Evolutionary conservation across 2,329 filamentous ascomycete species (phyloP).

Genomic region (Paradendryphiella salina): DNA sequence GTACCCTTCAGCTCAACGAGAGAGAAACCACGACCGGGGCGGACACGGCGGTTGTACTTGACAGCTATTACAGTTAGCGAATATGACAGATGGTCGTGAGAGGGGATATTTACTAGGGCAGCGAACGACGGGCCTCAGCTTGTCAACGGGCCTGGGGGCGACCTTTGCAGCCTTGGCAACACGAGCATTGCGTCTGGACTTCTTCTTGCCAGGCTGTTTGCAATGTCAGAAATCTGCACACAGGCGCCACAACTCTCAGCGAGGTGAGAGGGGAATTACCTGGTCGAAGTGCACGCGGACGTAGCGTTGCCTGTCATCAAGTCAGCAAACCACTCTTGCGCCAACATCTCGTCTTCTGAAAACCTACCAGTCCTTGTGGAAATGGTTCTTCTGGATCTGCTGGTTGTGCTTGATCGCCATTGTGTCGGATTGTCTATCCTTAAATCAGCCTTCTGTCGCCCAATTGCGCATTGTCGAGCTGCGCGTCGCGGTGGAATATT

Average conservation of each 20-base stretch:
- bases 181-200: slow-evolving; percentile 86
- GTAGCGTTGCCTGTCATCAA: slow-evolving; percentile 78
- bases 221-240: slow-evolving; percentile 42
- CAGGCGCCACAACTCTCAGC: slow-evolving; percentile 59
- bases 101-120: slow-evolving; percentile 64
- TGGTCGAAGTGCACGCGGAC: slow-evolving; percentile 99
- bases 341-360: background rate
- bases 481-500: background rate
- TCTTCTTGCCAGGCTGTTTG: slow-evolving; percentile 88
- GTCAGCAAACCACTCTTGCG: slow-evolving; percentile 26
- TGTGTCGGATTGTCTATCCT: slow-evolving; percentile 35
- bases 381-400: slow-evolving; percentile 89
- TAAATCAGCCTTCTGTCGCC: slow-evolving; percentile 4
- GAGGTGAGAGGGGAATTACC: slow-evolving; percentile 68
- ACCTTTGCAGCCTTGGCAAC: slow-evolving; percentile 92
- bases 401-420: slow-evolving; percentile 99
- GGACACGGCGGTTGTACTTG: slow-evolving; percentile 87
- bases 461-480: background rate
- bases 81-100: background rate
- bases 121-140: slow-evolving; percentile 92
- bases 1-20: slow-evolving; percentile 95
- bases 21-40: slow-evolving; percentile 96
- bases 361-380: slow-evolving; percentile 63
- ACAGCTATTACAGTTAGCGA: background rate
- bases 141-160: slow-evolving; percentile 96